Base-by-base conservation (phyloP, 257 asterid species). In the Jacaranda copaia region DNA sequence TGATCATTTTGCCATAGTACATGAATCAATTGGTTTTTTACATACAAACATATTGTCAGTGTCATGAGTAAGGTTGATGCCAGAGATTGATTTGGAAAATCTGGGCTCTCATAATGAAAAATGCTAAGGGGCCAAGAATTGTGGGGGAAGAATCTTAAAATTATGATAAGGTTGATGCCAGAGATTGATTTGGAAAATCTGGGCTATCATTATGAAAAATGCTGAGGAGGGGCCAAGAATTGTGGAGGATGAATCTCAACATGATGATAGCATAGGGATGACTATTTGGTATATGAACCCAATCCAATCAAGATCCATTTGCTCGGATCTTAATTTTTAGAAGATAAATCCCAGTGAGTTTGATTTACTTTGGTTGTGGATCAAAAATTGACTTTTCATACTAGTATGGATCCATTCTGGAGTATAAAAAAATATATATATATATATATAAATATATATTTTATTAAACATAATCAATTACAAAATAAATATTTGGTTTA, bases 201-300 rank as follows among this genome's bases (percentile, higher is more conserved):
- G 19, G 48, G 63, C 5, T 55, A 14, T 40, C 5, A 56, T 53
- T 8, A 40, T 25, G 40, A 56, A 32, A 16, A 38, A 0, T 18
- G 42, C 10, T 74, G n/a, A n/a, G n/a, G 71, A 35, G 40, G 35
- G 66, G 55, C 4, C 25, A 16, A 56, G n/a, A 40, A 55, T 71
- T 39, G 11, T 56, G 66, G 56, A 71, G 35, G 15, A 74, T 7
- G 19, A 49, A 49, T 62, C 70, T 35, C 48, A 61, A 46, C 15
- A 46, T 62, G 15, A 40, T 68, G 48, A 60, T 61, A 60, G 78
- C 70, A 11, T 43, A 73, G 32, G 61, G 25, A 35, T 73, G 68
- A 36, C 5, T 25, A 51, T 48, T 35, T 39, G 58, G 45, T 59
- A 56, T 45, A 14, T 6, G 72, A 74, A 20, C 4, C 79, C 72